phyloP scores from a whole-genome alignment of 192 early-diverging fungal genomes.

The Podochytrium sp. region DNA sequence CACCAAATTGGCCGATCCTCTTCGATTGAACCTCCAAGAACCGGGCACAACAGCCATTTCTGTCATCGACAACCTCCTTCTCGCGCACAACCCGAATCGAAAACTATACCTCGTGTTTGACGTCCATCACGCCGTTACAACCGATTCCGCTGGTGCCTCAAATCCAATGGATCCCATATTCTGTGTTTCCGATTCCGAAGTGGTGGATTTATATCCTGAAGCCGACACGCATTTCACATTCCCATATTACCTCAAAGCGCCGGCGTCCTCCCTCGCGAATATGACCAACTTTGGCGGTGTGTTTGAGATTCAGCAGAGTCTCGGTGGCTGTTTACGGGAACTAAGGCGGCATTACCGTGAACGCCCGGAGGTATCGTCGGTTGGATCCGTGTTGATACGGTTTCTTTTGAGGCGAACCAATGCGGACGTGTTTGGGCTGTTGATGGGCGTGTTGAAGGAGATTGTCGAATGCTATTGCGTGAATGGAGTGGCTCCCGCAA shows the following conservation, averaged over 20 bases:
- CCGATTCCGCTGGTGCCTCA: background rate
- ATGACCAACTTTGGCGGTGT: background rate
- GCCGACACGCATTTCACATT: background rate
- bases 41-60: background rate
- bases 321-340: background rate
- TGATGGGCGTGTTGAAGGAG: background rate
- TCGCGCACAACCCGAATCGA: conserved; percentile 2
- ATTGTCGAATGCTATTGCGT: background rate
- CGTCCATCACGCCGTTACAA: background rate
- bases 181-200: background rate
- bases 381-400: background rate
- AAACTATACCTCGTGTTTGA: conserved; percentile 21
- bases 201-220: background rate
- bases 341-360: no score
- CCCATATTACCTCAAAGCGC: background rate
- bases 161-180: background rate
- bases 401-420: background rate
- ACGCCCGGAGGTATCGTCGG: no score
- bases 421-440: background rate
- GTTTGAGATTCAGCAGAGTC: background rate
- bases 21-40: conserved; percentile 11
- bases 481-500: background rate
- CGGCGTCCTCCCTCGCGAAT: background rate
- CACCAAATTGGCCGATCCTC: background rate
- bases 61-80: conserved; percentile 21